A percentile compares a stretch with the other conserved stretches of the same genome.
These are phyloP conservation scores for Zygoascus sp. DNA, from an alignment of 1,139 yeast species.

Conservation along the genomic window DNA sequence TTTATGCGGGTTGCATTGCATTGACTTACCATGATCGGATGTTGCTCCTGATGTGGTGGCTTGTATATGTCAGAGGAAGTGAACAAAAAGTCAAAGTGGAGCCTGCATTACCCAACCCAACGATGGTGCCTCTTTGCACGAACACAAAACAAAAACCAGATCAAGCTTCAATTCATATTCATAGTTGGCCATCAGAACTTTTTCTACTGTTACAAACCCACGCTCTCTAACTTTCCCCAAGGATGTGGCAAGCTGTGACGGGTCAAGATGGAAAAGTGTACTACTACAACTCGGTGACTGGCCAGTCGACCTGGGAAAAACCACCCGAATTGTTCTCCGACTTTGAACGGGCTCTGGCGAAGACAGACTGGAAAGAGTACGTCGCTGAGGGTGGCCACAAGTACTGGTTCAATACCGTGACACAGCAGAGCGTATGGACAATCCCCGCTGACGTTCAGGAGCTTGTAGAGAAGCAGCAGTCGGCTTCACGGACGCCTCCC, in stretches of 20 bases:
- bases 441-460: constrained; percentile 46
- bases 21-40: no score
- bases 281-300: constrained; percentile 62
- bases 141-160: no score
- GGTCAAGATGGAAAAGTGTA: constrained; percentile 68
- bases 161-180: no score
- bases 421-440: constrained; percentile 78
- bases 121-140: no score
- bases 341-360: constrained; percentile 34
- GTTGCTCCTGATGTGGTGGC: no score
- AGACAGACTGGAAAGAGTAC: constrained; percentile 56
- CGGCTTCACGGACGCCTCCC: neutral
- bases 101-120: no score
- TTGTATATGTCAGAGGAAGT: no score
- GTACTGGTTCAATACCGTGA: constrained; percentile 65
- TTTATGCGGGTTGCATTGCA: no score
- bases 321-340: constrained; percentile 51
- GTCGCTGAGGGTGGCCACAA: constrained; percentile 63
- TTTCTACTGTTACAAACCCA: neutral
- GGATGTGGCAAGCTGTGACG: constrained; percentile 57
- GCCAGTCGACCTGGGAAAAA: constrained; percentile 76
- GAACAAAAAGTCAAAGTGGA: no score
- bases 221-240: neutral
- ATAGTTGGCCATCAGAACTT: no score
- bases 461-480: constrained; percentile 14